These are phyloP conservation scores for Hansenula anomala DNA, from an alignment of 1,139 yeast species.

Conservation along the genomic window DNA sequence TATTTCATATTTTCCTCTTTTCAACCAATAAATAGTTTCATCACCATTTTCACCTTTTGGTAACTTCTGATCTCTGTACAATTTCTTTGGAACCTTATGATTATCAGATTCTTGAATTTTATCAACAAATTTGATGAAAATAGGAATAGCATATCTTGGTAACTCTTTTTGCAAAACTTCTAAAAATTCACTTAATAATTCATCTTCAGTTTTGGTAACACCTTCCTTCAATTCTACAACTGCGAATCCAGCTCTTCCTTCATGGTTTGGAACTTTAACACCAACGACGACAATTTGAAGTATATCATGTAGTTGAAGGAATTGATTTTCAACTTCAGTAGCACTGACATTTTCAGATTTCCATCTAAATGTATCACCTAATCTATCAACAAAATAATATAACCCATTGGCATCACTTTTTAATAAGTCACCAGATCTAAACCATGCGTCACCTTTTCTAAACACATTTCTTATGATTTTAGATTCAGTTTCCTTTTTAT, in stretches of 20 bases:
- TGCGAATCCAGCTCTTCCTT: constrained; percentile 94
- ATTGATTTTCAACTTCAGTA: constrained; percentile 86
- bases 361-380: constrained; percentile 98
- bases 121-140: constrained; percentile 66
- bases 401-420: constrained; percentile 64
- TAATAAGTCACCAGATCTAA: constrained; percentile 83
- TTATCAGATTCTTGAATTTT: constrained; percentile 70
- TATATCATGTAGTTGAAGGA: constrained; percentile 29
- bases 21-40: constrained; percentile 70
- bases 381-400: constrained; percentile 82
- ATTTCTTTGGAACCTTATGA: constrained; percentile 80
- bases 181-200: constrained; percentile 29
- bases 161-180: constrained; percentile 43
- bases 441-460: constrained; percentile 87
- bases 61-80: constrained; percentile 68
- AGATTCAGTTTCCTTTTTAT: constrained; percentile 70
- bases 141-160: constrained; percentile 88
- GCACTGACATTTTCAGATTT: constrained; percentile 95
- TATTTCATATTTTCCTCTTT: constrained; percentile 47
- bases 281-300: constrained; percentile 86
- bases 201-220: constrained; percentile 25
- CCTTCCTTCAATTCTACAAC: constrained; percentile 54
- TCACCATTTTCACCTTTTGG: constrained; percentile 65
- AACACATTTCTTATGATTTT: constrained; percentile 73
- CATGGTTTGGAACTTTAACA: constrained; percentile 79